Evolutionary conservation across 345 rosid genomes (phyloP), one percentile per base, ranked within the genome.

Genomic region (Anastatica hierochuntica): DNA sequence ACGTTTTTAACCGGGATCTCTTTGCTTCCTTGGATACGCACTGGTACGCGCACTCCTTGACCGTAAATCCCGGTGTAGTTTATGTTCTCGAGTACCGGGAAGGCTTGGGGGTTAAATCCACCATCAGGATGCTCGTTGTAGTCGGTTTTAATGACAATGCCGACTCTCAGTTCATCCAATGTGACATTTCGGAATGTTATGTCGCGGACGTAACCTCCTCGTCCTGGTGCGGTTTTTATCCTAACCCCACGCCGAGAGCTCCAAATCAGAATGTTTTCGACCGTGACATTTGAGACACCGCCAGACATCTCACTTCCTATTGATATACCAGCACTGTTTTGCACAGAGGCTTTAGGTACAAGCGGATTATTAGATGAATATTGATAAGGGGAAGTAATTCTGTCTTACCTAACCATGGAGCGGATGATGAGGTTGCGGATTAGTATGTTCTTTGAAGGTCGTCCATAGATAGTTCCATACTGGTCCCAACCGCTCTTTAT

Each of bases 301-400:
- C 98, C 98, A 14, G 96, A 92, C 96, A 92, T 92, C 81, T 92
- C 98, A 46, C 98, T 92, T 70, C 96, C 98, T 43, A 88, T 92
- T 20, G 96, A 92, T 56, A 92, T 40, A 13, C 98, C 98, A 16
- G 98, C 98, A 60, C 96, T 92, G 96, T 74, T 38, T 29, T 17
- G 58, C 36, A 64, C 2, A 41, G 37, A 47, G 43, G 50, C 10
- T 21, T 47, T 39, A 49, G 43, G 12, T 43, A 36, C 43, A 45
- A 4, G 43, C 15, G 5, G 7, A 2, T 10, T 23, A 49, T 17
- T 29, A 41, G 39, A 56, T 52, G 16, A 21, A 39, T 8, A 44
- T 44, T 11, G 10, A 31, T 23, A 4, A 30, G 49, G 30, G 15
- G 27, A 66, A 52, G 30, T 51, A 52, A 18, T 47, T 63, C 39